Conservation (phyloP, 2,329 filamentous ascomycete genomes). For the Blastomyces percursus region DNA sequence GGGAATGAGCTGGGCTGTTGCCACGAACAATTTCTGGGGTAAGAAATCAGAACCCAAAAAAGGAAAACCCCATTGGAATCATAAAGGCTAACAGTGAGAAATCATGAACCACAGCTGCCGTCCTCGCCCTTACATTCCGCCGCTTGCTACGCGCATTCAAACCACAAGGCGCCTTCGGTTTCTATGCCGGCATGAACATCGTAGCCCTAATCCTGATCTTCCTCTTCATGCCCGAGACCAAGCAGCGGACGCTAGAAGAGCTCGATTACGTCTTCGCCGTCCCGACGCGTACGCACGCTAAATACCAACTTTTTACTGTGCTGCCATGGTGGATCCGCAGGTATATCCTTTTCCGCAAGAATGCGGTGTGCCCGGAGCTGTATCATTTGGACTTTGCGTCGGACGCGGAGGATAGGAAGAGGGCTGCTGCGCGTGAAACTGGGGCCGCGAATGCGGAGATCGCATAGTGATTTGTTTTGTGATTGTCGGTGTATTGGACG, state of each 20-base stretch:
- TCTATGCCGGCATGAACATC: slow-evolving; percentile 51
- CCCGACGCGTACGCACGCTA: slow-evolving; percentile 47
- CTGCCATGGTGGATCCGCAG: slow-evolving; percentile 52
- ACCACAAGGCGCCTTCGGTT: slow-evolving; percentile 49
- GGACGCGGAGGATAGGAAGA: background rate
- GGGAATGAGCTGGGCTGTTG: slow-evolving; percentile 37
- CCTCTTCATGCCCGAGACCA: slow-evolving; percentile 48
- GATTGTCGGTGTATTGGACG: too few relatives aligned
- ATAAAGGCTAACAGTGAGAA: background rate
- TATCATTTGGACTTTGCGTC: slow-evolving; percentile 25
- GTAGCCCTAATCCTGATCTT: slow-evolving; percentile 54
- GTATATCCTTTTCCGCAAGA: slow-evolving; percentile 43
- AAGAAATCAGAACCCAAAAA: background rate
- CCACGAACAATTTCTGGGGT: slow-evolving; percentile 34
- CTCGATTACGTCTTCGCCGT: slow-evolving; percentile 51
- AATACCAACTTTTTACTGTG: slow-evolving; percentile 46
- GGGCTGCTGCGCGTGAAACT: slow-evolving; percentile 4
- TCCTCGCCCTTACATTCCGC: slow-evolving; percentile 37
- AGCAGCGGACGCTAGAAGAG: slow-evolving; percentile 46
- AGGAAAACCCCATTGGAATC: background rate
- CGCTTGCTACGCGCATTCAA: slow-evolving; percentile 35
- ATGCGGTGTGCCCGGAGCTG: slow-evolving; percentile 37
- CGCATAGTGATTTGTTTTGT: background rate
- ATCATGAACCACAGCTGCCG: slow-evolving; percentile 18
- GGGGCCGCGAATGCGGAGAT: background rate